Percentiles rank a stretch among this genome's conserved stretches.
Conservation (phyloP, 2,329 filamentous ascomycete genomes). For the Ceratocystis harringtonii region DNA sequence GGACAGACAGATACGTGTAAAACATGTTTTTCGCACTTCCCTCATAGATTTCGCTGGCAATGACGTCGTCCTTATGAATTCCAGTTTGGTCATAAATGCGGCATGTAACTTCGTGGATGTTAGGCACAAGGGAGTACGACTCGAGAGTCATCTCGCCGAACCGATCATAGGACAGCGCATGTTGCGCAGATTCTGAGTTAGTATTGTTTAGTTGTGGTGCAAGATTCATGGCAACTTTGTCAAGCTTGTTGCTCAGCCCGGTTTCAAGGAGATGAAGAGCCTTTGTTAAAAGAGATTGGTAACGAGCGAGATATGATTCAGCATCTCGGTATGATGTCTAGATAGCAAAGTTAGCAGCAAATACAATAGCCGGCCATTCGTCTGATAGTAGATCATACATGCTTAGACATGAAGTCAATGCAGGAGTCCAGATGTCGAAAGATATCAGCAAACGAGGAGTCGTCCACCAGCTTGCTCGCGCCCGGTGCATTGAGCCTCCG, state of each 20-base stretch:
- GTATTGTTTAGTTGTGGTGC: slow-evolving; percentile 38
- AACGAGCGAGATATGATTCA: slow-evolving; percentile 73
- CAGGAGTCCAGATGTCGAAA: slow-evolving; percentile 76
- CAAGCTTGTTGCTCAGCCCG: slow-evolving; percentile 37
- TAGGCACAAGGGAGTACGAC: slow-evolving; percentile 40
- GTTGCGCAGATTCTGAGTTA: slow-evolving; percentile 43
- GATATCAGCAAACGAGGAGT: slow-evolving; percentile 76
- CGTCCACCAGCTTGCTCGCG: slow-evolving; percentile 70
- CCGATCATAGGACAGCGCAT: slow-evolving; percentile 44
- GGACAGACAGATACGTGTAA: slow-evolving; percentile 36
- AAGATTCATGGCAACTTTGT: slow-evolving; percentile 40
- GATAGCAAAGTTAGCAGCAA: slow-evolving; percentile 19
- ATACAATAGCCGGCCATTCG: not conserved
- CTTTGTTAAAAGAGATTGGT: slow-evolving; percentile 62
- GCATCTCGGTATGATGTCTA: slow-evolving; percentile 75
- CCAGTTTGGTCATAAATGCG: slow-evolving; percentile 39
- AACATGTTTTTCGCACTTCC: slow-evolving; percentile 41
- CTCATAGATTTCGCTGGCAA: slow-evolving; percentile 37
- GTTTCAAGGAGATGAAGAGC: slow-evolving; percentile 47
- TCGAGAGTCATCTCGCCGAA: slow-evolving; percentile 44
- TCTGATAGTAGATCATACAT: slow-evolving; percentile 40
- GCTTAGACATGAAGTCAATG: slow-evolving; percentile 77
- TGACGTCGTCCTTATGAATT: slow-evolving; percentile 28
- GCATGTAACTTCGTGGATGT: slow-evolving; percentile 37
- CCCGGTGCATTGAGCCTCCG: slow-evolving; percentile 82